phyloP scores from a whole-genome alignment of 139 green algal species.

The Coelastrella sp. region DNA sequence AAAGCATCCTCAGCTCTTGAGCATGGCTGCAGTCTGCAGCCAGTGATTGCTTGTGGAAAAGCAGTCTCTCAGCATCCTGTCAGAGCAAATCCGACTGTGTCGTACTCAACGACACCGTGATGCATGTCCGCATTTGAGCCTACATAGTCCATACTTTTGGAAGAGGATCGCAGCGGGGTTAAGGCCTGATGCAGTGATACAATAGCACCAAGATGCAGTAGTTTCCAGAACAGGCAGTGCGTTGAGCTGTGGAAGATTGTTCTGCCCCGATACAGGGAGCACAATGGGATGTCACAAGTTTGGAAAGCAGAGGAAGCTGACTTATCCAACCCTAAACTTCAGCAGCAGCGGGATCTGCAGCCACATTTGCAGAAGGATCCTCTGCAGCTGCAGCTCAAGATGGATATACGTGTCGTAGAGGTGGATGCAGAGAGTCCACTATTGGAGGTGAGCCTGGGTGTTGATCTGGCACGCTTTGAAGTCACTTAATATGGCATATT shows the following conservation, averaged over 20 bases:
- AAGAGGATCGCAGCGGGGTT: too few relatives aligned
- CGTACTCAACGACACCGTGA: too few relatives aligned
- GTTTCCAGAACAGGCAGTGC: too few relatives aligned
- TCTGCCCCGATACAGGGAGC: constrained; percentile 3
- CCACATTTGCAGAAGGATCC: constrained; percentile 41
- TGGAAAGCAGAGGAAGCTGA: constrained; percentile 47
- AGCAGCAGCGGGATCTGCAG: constrained; percentile 26
- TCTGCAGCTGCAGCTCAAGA: constrained; percentile 30
- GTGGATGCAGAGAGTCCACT: constrained; percentile 17
- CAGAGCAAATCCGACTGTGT: not conserved
- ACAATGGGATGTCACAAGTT: constrained; percentile 12
- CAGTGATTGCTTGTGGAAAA: too few relatives aligned
- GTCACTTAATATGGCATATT: too few relatives aligned
- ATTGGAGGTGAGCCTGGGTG: not conserved
- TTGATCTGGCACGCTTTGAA: not conserved
- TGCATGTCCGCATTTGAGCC: too few relatives aligned
- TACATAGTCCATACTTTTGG: too few relatives aligned
- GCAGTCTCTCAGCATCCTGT: not conserved
- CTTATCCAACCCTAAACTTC: not conserved
- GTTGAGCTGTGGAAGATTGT: not conserved
- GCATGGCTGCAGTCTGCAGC: too few relatives aligned
- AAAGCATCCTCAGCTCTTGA: too few relatives aligned
- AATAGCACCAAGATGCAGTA: too few relatives aligned
- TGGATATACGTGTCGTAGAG: constrained; percentile 37
- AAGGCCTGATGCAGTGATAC: too few relatives aligned